Conservation (phyloP, 805 yeast species). For the Henningerozyma blattae region DNA sequence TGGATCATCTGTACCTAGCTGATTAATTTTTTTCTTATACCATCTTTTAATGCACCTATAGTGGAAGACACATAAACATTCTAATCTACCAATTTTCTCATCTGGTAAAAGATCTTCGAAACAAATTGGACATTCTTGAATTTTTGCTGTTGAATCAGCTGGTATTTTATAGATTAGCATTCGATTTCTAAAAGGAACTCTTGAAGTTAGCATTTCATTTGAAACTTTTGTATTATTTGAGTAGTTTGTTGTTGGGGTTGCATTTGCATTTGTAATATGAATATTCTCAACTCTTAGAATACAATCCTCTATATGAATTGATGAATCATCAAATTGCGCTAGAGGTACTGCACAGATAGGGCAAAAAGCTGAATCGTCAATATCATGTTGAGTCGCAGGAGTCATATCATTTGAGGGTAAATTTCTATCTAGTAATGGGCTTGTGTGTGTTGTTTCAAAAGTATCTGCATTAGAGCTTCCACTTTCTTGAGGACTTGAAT, state of each 20-base stretch:
- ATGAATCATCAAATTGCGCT: slow-evolving; percentile 26
- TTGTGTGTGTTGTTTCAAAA: not conserved
- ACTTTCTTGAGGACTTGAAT: too few relatives aligned
- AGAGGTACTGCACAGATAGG: slow-evolving; percentile 24
- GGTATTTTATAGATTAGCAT: slow-evolving; percentile 66
- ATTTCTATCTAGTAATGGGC: not conserved
- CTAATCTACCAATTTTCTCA: slow-evolving; percentile 81
- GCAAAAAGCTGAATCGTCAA: slow-evolving; percentile 20
- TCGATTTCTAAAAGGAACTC: slow-evolving; percentile 44
- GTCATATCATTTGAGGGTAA: not conserved
- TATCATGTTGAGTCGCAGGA: not conserved
- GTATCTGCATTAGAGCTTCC: not conserved
- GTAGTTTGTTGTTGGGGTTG: not conserved
- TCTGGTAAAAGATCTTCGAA: slow-evolving; percentile 80
- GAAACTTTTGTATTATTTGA: slow-evolving; percentile 8
- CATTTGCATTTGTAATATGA: not conserved
- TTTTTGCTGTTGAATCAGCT: slow-evolving; percentile 5
- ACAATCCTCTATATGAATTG: slow-evolving; percentile 59
- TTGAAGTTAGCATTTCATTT: slow-evolving; percentile 34
- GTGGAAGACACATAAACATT: slow-evolving; percentile 90
- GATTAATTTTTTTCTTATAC: slow-evolving; percentile 71
- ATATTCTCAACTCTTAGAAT: slow-evolving; percentile 32
- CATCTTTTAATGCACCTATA: slow-evolving; percentile 83
- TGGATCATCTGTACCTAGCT: slow-evolving; percentile 3
- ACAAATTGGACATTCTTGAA: slow-evolving; percentile 80